These are phyloP conservation scores for Ballota nigra DNA, from an alignment of 257 asterid species.

Conservation along the genomic window DNA sequence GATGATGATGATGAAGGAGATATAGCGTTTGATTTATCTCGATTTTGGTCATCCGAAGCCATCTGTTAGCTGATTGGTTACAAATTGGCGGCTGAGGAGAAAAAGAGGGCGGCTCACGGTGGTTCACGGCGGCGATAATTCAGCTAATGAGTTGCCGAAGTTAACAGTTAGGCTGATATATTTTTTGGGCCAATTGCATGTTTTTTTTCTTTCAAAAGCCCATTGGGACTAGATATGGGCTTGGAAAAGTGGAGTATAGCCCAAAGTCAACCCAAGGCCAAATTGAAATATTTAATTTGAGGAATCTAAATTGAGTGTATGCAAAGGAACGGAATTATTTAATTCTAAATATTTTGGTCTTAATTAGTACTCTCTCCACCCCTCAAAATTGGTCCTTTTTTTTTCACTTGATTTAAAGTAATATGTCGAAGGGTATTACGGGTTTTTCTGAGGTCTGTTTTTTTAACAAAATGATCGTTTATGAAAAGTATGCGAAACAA, in stretches of 20 bases:
- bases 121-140: slow-evolving; percentile 28
- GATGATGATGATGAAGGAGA: slow-evolving; percentile 44
- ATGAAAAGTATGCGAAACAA: no score
- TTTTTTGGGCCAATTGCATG: neutral
- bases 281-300: neutral
- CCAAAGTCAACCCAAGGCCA: neutral
- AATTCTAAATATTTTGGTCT: neutral
- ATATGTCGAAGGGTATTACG: no score
- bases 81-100: neutral
- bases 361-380: no score
- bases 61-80: slow-evolving; percentile 14
- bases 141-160: slow-evolving; percentile 18
- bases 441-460: no score
- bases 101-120: slow-evolving; percentile 25
- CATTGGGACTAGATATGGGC: neutral
- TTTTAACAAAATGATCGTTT: no score
- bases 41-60: slow-evolving; percentile 31
- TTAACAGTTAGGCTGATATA: neutral
- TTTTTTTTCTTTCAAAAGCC: neutral
- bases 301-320: neutral
- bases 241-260: neutral
- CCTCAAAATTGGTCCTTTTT: no score
- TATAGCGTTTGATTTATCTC: slow-evolving; percentile 18
- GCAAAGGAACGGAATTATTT: no score
- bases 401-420: no score